These are phyloP conservation scores for Alternaria ventricosa DNA, from an alignment of 2,329 filamentous ascomycete genomes.

Conservation along the genomic window DNA sequence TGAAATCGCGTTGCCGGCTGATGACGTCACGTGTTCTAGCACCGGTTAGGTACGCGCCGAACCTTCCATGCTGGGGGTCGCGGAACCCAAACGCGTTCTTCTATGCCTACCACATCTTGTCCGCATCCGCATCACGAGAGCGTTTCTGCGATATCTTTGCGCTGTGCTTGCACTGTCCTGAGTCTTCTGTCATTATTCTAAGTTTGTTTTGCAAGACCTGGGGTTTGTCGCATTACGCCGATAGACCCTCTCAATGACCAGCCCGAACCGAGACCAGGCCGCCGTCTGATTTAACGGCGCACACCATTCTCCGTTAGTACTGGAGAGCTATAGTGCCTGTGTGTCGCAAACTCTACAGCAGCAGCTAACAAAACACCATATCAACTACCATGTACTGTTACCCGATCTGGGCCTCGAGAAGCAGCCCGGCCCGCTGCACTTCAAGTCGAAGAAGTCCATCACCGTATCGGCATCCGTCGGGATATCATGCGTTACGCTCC, in stretches of 20 bases:
- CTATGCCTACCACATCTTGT: background rate
- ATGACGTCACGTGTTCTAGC: background rate
- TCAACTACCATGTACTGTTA: background rate
- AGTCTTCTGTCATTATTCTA: background rate
- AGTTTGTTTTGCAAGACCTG: background rate
- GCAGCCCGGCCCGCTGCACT: constrained; percentile 25
- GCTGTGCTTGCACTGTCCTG: background rate
- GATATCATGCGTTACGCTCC: constrained; percentile 39
- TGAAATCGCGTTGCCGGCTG: background rate
- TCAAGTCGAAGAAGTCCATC: constrained; percentile 43
- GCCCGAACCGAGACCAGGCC: background rate
- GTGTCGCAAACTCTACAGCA: background rate
- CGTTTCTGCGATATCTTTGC: background rate
- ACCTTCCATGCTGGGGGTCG: background rate
- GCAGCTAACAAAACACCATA: background rate
- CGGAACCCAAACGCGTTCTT: background rate
- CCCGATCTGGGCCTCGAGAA: constrained; percentile 19
- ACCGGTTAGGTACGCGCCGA: background rate
- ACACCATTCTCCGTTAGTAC: background rate
- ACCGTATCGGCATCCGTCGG: constrained; percentile 40
- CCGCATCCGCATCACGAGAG: background rate
- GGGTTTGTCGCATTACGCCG: background rate
- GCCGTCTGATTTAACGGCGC: background rate
- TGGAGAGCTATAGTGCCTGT: background rate
- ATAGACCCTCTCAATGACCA: background rate